Conservation (phyloP, 345 rosid species). For the Citrus sp. region DNA sequence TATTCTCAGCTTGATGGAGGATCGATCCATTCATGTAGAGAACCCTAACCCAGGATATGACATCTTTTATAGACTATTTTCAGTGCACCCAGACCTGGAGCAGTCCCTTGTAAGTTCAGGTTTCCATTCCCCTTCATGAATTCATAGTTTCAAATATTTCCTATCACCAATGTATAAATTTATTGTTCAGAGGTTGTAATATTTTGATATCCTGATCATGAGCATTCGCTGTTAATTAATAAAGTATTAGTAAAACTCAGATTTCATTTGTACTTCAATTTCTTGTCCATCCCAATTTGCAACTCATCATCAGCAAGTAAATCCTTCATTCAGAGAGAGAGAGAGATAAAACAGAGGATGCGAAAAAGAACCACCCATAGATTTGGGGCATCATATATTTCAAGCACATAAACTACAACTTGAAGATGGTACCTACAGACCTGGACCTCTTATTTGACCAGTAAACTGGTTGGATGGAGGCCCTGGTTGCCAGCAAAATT, state of each 20-base stretch:
- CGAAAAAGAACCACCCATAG: conserved; percentile 23
- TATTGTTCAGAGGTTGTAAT: not conserved
- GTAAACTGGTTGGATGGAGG: conserved; percentile 28
- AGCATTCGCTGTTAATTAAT: not conserved
- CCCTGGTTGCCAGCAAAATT: conserved; percentile 36
- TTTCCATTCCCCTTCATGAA: not conserved
- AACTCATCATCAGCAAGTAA: conserved; percentile 18
- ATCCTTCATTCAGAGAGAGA: conserved; percentile 13
- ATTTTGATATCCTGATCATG: not conserved
- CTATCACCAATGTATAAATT: not conserved
- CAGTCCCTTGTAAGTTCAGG: not conserved
- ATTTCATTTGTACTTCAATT: conserved; percentile 8
- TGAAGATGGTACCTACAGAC: conserved; percentile 40
- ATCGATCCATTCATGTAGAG: not conserved
- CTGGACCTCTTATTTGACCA: conserved; percentile 38
- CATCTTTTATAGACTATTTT: not conserved
- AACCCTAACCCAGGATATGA: not conserved
- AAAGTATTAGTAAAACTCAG: not conserved
- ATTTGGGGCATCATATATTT: conserved; percentile 25
- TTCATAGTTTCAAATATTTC: not conserved
- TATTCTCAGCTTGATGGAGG: conserved; percentile 9
- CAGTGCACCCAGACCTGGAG: not conserved
- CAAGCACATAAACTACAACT: conserved; percentile 27
- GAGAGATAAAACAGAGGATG: conserved; percentile 21
- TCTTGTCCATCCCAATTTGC: conserved; percentile 16